phyloP scores from a whole-genome alignment of 1,284 basidiomycete genomes.

The Papiliotrema flavescens region DNA sequence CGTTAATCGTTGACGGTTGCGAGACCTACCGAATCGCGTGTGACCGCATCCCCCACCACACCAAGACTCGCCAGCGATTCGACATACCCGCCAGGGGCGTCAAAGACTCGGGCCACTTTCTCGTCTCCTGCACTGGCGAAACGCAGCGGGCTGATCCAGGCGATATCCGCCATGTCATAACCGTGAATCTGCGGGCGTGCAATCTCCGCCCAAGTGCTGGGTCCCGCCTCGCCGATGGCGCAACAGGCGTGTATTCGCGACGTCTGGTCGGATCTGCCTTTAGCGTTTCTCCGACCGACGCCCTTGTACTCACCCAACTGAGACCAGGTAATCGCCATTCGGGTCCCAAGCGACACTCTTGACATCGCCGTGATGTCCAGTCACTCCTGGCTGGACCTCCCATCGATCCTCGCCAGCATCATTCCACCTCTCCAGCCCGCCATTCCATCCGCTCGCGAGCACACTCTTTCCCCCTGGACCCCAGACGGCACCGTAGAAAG shows the following conservation, averaged over 20 bases:
- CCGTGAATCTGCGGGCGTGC: slow-evolving; percentile 89
- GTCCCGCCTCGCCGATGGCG: slow-evolving; percentile 12
- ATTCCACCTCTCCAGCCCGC: slow-evolving; percentile 81
- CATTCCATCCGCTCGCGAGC: slow-evolving; percentile 85
- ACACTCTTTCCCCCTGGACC: slow-evolving; percentile 53
- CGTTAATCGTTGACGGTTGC: neutral
- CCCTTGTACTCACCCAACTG: slow-evolving; percentile 60
- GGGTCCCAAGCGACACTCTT: slow-evolving; percentile 80
- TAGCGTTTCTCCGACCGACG: neutral
- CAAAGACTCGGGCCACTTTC: slow-evolving; percentile 86
- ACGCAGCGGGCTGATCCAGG: slow-evolving; percentile 68
- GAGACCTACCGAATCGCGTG: slow-evolving; percentile 14
- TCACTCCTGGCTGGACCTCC: slow-evolving; percentile 70
- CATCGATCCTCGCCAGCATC: slow-evolving; percentile 55
- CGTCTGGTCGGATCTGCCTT: slow-evolving; percentile 75
- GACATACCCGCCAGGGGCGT: slow-evolving; percentile 76
- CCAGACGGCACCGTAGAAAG: slow-evolving; percentile 87
- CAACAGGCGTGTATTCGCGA: slow-evolving; percentile 73
- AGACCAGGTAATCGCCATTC: slow-evolving; percentile 74
- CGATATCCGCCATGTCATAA: slow-evolving; percentile 80
- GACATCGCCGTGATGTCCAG: slow-evolving; percentile 75
- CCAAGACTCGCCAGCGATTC: slow-evolving; percentile 55
- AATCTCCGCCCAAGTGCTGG: slow-evolving; percentile 72
- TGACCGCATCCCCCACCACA: slow-evolving; percentile 21
- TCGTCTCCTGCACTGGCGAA: slow-evolving; percentile 89